Conservation (phyloP, 2,329 filamentous ascomycete genomes). For the Chaetoscypha palmicola region DNA sequence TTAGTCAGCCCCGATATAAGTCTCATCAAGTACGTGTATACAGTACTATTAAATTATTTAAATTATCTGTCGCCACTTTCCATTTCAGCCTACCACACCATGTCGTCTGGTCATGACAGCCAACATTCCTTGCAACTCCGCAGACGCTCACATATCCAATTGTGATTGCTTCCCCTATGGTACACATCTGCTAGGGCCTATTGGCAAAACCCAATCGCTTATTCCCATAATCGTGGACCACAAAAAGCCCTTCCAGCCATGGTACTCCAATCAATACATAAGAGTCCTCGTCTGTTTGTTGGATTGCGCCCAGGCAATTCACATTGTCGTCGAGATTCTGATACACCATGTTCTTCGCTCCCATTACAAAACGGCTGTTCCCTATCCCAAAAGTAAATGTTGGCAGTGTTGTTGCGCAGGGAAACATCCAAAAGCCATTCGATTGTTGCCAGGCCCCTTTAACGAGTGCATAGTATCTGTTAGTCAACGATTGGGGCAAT, state of each 20-base stretch:
- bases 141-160: too few relatives aligned
- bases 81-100: too few relatives aligned
- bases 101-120: too few relatives aligned
- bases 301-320: slow-evolving; percentile 21
- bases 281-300: slow-evolving; percentile 13
- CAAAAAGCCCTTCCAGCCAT: slow-evolving; percentile 19
- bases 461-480: slow-evolving; percentile 31
- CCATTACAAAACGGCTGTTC: slow-evolving; percentile 23
- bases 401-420: slow-evolving; percentile 28
- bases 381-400: slow-evolving; percentile 31
- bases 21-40: too few relatives aligned
- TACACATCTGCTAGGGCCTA: too few relatives aligned
- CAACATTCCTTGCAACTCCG: too few relatives aligned
- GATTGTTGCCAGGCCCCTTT: slow-evolving; percentile 21
- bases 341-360: slow-evolving; percentile 31
- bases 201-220: slow-evolving; percentile 20
- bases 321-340: slow-evolving; percentile 13
- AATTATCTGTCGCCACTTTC: too few relatives aligned
- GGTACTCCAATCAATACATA: slow-evolving; percentile 14
- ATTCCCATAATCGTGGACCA: slow-evolving; percentile 20
- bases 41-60: too few relatives aligned
- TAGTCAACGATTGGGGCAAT: slow-evolving; percentile 27
- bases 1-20: too few relatives aligned
- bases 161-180: too few relatives aligned
- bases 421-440: slow-evolving; percentile 30